Base-by-base conservation (phyloP, 306 rosid genomes). In the Trifolium repens region DNA sequence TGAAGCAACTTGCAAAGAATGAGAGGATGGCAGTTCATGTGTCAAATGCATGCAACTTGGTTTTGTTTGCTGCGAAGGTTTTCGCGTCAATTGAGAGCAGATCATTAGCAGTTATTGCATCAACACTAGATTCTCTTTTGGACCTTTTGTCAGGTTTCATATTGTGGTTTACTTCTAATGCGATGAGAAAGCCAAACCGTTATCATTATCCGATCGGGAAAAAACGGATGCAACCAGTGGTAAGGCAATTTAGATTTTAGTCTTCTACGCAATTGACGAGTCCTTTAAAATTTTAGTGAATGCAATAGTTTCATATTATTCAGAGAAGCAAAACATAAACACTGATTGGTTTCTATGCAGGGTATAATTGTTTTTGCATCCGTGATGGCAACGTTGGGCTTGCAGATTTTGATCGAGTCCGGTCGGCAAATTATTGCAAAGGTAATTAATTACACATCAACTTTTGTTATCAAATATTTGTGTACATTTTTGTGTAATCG, bases 361-460 rank as follows among this genome's bases (percentile, higher is more conserved):
- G 92, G 96, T 54, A 92, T 91, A 84, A 86, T 89, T 74, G 97
- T 91, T 72, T 91, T 91, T 83, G 96, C 97, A 75, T 91, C 97
- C 12, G 88, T 89, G 40, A 91, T 91, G 97, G 97, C 97, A 70
- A 88, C 93, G 34, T 76, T 91, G 75, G 97, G 96, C 71, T 69
- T 91, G 72, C 90, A 91, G 80, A 91, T 91, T 69, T 84, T 91
- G 84, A 78, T 91, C 0, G 96, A 91, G 76, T 89, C 97, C 55
- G 85, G 5, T 35, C 60, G 90, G 54, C 69, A 82, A 77, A 79
- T 91, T 13, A 0, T 85, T 42, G 27, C 81, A 4, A 55, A 78
- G 87, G 97, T 85, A 76, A 54, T 44, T 32, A 26, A 24, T 27
- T 30, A 30, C 6, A 44, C 13, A 67, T 72, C 44, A 58, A 15